Base-by-base conservation (phyloP, 306 rosid genomes). In the Cyamopsis tetragonoloba region DNA sequence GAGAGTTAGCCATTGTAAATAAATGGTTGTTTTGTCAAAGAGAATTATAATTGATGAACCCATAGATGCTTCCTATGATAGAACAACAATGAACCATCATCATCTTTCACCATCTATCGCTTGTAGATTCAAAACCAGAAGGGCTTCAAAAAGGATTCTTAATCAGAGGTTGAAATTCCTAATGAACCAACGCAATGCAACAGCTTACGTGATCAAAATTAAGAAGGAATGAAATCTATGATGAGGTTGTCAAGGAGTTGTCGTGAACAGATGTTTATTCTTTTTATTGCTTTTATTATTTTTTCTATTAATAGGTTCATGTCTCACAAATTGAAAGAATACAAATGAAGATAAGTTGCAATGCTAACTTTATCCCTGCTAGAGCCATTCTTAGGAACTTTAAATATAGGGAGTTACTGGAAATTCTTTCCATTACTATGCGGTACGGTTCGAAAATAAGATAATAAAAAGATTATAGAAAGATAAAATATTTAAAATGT, bases 271-370 rank as follows among this genome's bases (percentile, higher is more conserved):
- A 67, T 71, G 30, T 53, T 71, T 44, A 23, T 49, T 26, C 62
- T 48, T 15, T 70, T 75, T 48, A 4, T 30, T 35, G 35, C 7
- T 53, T 43, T 66, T 44, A 12, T n/a, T n/a, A n/a, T n/a, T n/a
- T n/a, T n/a, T n/a, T 27, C 89, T 73, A 85, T 75, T 57, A 62
- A 72, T 77, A 76, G 81, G 13, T 56, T 60, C 5, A 68, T 65
- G 14, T 68, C 34, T 60, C 74, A 24, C 31, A 55, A 55, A 47
- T 71, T 50, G 7, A 48, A 71, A 57, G 13, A 64, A 69, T 69
- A 43, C 41, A 48, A 47, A 26, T 57, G 50, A 24, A 68, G 71
- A 72, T 22, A 75, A 58, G 50, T 67, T 78, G 28, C 22, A 32
- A 46, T 44, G 77, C 39, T 48, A 73, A 56, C 44, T 47, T 62